Evolutionary conservation across 202 grass and related monocot genomes (phyloP).

Genomic region (Carex arenaria): DNA sequence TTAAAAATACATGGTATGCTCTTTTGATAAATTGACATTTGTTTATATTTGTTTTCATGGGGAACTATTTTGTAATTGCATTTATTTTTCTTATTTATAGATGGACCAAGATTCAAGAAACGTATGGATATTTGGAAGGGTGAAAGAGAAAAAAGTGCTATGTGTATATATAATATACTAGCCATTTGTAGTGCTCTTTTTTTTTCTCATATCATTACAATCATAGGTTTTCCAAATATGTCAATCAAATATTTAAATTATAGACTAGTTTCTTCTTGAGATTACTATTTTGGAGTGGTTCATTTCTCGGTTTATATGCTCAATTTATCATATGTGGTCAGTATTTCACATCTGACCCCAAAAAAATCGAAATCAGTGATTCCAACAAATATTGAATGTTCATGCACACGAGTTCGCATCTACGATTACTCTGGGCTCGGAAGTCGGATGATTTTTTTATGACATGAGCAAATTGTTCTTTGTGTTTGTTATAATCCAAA

Average conservation of each 20-base stretch:
- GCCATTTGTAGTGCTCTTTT: conserved; percentile 14
- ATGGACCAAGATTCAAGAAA: conserved; percentile 1
- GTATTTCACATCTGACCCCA: not conserved
- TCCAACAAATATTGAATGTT: not conserved
- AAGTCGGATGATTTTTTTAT: too few relatives aligned
- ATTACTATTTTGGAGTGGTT: not conserved
- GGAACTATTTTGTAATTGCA: not conserved
- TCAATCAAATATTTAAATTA: conserved; percentile 22
- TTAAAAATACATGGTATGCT: conserved; percentile 28
- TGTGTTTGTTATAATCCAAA: not conserved
- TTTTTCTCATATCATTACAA: conserved; percentile 20
- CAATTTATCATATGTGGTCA: not conserved
- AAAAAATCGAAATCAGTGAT: not conserved
- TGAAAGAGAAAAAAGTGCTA: not conserved
- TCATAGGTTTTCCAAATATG: conserved; percentile 20
- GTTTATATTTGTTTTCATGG: not conserved
- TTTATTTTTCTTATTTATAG: not conserved
- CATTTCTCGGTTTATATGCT: not conserved
- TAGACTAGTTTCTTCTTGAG: conserved; percentile 15
- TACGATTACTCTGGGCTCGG: not conserved
- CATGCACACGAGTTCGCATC: not conserved
- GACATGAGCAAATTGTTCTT: not conserved
- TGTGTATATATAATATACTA: conserved; percentile 20
- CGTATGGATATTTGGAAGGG: conserved; percentile 13
- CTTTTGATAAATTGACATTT: not conserved